These are phyloP conservation scores for Colletotrichum simmondsii DNA, from an alignment of 2,329 filamentous ascomycete genomes.

Conservation along the genomic window DNA sequence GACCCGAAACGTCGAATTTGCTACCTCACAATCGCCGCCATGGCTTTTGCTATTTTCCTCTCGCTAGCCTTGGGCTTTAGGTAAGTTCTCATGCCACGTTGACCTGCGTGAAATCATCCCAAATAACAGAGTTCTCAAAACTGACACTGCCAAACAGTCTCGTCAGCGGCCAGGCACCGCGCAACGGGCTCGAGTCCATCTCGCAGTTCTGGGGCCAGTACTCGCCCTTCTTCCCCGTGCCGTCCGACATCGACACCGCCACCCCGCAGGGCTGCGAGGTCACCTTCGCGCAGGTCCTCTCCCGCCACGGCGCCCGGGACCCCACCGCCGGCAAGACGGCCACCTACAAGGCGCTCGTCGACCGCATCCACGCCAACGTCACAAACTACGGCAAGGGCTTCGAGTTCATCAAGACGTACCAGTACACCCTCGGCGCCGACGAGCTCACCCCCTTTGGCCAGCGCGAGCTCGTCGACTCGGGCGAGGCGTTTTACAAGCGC, in stretches of 20 bases:
- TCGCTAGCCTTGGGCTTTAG: constrained; percentile 18
- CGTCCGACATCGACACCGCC: constrained; percentile 69
- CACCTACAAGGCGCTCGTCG: constrained; percentile 72
- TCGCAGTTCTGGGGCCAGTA: constrained; percentile 88
- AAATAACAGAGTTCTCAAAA: neutral
- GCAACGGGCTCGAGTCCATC: constrained; percentile 44
- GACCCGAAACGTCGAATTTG: constrained; percentile 35
- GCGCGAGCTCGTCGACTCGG: constrained; percentile 78
- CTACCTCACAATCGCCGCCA: constrained; percentile 36
- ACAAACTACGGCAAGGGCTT: constrained; percentile 71
- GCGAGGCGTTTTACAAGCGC: constrained; percentile 78
- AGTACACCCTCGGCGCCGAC: constrained; percentile 77
- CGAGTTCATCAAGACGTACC: constrained; percentile 77
- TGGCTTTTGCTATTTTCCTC: constrained; percentile 32
- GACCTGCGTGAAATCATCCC: too few species aligned
- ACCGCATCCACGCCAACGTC: constrained; percentile 69
- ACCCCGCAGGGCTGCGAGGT: constrained; percentile 76
- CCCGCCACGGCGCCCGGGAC: constrained; percentile 85
- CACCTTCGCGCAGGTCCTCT: constrained; percentile 84
- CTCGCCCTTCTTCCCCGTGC: constrained; percentile 83
- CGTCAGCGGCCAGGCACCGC: constrained; percentile 30
- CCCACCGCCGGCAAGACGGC: constrained; percentile 77
- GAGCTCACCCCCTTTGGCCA: constrained; percentile 75
- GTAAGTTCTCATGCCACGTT: too few species aligned
- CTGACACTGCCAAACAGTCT: constrained; percentile 19